These are phyloP conservation scores for Neurospora tetraspora DNA, from an alignment of 495 filamentous ascomycete species.

Conservation along the genomic window DNA sequence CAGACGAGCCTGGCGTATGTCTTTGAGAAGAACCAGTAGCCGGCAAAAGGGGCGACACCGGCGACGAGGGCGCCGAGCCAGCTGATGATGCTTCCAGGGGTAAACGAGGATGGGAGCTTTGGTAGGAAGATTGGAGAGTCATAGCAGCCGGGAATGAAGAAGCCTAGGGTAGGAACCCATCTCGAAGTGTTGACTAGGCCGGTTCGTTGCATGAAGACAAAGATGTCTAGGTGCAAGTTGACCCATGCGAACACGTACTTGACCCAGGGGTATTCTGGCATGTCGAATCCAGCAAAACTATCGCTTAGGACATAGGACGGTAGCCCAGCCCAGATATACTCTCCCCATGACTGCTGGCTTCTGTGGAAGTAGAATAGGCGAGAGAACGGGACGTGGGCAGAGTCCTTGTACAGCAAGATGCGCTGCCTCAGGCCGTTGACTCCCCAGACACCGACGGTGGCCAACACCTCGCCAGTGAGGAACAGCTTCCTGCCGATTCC, in stretches of 20 bases:
- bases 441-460: slow-evolving; percentile 41
- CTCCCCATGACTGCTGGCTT: slow-evolving; percentile 17
- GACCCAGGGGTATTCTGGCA: slow-evolving; percentile 13
- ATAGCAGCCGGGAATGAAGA: slow-evolving; percentile 40
- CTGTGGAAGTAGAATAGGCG: slow-evolving; percentile 22
- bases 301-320: slow-evolving; percentile 21
- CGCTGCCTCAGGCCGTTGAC: slow-evolving; percentile 40
- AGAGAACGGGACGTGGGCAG: slow-evolving; percentile 28
- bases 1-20: slow-evolving; percentile 3
- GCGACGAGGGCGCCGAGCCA: slow-evolving; percentile 24
- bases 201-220: slow-evolving; percentile 38
- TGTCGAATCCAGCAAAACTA: slow-evolving; percentile 8
- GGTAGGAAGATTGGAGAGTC: slow-evolving; percentile 36
- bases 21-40: slow-evolving; percentile 17
- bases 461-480: slow-evolving; percentile 24
- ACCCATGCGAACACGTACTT: slow-evolving; percentile 23
- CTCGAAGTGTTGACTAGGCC: slow-evolving; percentile 30
- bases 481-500: slow-evolving; percentile 29
- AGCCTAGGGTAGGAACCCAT: slow-evolving; percentile 31
- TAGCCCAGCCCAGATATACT: slow-evolving; percentile 21
- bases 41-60: slow-evolving; percentile 25
- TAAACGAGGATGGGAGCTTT: slow-evolving; percentile 17
- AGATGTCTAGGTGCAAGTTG: slow-evolving; percentile 36
- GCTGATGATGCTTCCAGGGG: slow-evolving; percentile 8
- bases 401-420: slow-evolving; percentile 39